Conservation (phyloP, 192 early-diverging fungal species). For the Rhizophagus sp. region DNA sequence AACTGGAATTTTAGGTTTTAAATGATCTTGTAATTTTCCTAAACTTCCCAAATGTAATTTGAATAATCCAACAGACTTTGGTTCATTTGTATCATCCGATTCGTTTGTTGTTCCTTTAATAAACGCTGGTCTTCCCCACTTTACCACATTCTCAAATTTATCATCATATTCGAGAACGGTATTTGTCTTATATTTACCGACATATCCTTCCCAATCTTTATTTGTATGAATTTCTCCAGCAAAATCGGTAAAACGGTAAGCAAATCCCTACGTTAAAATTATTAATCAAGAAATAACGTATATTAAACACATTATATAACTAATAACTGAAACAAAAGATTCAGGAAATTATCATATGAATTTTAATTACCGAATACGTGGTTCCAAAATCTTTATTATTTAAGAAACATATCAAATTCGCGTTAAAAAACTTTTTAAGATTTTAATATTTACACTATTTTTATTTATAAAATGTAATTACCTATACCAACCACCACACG, state of each 20-base stretch:
- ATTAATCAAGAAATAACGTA: too few relatives aligned
- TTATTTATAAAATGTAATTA: too few relatives aligned
- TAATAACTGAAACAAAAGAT: too few relatives aligned
- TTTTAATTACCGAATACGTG: too few relatives aligned
- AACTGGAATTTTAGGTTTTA: conserved; percentile 8
- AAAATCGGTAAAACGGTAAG: neutral
- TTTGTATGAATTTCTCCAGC: neutral
- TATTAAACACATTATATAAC: too few relatives aligned
- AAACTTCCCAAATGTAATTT: conserved; percentile 11
- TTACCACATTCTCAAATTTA: neutral
- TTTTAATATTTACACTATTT: too few relatives aligned
- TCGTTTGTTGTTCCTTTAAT: neutral
- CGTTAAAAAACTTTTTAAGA: too few relatives aligned
- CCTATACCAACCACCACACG: too few relatives aligned
- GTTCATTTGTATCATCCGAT: neutral
- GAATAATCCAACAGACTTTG: neutral
- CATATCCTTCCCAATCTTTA: neutral
- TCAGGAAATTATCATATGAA: too few relatives aligned
- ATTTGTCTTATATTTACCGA: neutral
- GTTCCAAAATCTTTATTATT: too few relatives aligned
- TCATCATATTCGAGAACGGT: neutral
- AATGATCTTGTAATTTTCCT: neutral
- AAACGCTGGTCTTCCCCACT: neutral
- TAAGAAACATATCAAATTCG: too few relatives aligned
- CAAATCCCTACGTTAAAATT: neutral